Evolutionary conservation across 495 filamentous ascomycete genomes (phyloP), one percentile per base, ranked within the genome.

Genomic region (Penicillium taxi): DNA sequence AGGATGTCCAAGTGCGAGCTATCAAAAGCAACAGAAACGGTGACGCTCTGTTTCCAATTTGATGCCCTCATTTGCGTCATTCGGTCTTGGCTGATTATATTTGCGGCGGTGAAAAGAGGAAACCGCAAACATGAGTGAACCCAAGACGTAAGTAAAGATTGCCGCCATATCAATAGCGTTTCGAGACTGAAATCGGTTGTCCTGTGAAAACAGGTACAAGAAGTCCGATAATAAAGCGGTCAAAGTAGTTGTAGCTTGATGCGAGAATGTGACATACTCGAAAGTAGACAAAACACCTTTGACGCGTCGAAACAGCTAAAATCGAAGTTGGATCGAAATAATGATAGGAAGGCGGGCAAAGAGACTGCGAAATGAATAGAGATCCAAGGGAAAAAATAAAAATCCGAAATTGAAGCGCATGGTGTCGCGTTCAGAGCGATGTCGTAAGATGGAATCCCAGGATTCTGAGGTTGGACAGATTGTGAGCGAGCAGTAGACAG

Each of bases 321-420:
- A 52, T 59, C 61, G 55, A 55, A 53, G 53, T 39, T 45, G 39
- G 53, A 62, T 65, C 59, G 55, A 59, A 45, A 56, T 53, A 50
- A 45, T 51, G 55, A 39, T 60, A 53, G 37, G 53, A 49, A 52
- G 64, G 55, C 52, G 54, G 49, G 36, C 44, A 55, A 48, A 45
- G 53, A 55, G 55, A 58, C 47, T 59, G 56, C 53, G 61, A 33
- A 56, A 55, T 55, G 49, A 59, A 53, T 45, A 48, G 53, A 56
- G 56, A 50, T 52, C 54, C 59, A 60, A 51, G 52, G 47, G 44
- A 48, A 53, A 47, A 46, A 48, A 58, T 36, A 56, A 40, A 61
- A 62, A 52, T 67, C 60, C 56, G 58, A 57, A 54, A 55, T 56
- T 54, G 48, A 42, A 48, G 34, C 55, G 61, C 58, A 53, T 50